phyloP scores from a whole-genome alignment of 768 basidiomycete species.

The Pholiota microspora region DNA sequence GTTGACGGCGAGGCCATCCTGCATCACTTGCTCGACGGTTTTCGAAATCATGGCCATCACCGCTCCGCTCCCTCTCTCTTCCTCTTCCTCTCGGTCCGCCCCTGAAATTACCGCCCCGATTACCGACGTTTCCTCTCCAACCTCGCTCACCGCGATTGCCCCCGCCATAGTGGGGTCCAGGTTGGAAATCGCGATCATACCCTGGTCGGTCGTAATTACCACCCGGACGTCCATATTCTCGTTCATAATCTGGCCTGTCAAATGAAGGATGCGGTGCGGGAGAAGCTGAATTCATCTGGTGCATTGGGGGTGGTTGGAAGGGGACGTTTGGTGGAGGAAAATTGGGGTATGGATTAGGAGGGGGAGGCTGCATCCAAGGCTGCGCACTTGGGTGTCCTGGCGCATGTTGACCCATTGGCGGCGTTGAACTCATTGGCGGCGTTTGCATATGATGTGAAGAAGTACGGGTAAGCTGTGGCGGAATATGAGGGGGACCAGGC shows the following conservation, averaged over 20 bases:
- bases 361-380: constrained; percentile 18
- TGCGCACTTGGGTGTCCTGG: constrained; percentile 11
- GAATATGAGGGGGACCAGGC: constrained; percentile 21
- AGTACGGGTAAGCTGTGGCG: constrained; percentile 12
- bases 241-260: constrained; percentile 16
- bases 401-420: constrained; percentile 17
- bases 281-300: constrained; percentile 10
- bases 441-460: constrained; percentile 13
- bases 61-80: constrained; percentile 20
- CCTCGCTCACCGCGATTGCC: constrained; percentile 25
- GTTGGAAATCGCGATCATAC: constrained; percentile 17
- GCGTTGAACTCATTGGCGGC: constrained; percentile 18
- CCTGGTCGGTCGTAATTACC: constrained; percentile 10
- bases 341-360: constrained; percentile 21
- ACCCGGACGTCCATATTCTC: constrained; percentile 22
- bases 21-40: constrained; percentile 47
- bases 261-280: constrained; percentile 12
- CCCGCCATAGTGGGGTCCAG: constrained; percentile 23
- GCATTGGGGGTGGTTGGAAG: constrained; percentile 22
- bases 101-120: constrained; percentile 24
- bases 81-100: constrained; percentile 28
- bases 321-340: constrained; percentile 21
- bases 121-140: constrained; percentile 33
- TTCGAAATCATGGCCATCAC: constrained; percentile 21
- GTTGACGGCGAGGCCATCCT: constrained; percentile 55